Conservation (phyloP, 202 grass and related monocot species). For the Panicum hallii region DNA sequence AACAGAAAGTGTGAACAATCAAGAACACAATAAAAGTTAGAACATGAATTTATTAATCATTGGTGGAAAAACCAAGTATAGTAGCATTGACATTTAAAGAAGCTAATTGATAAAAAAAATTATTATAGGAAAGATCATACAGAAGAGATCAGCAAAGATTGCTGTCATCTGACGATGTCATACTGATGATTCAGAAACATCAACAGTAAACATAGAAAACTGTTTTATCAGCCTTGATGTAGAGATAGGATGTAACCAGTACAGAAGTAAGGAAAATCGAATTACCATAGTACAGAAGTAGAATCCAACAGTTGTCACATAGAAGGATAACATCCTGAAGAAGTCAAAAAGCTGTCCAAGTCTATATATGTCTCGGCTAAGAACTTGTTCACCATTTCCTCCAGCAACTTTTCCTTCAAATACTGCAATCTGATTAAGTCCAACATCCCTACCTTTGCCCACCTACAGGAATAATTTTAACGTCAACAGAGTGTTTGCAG, state of each 20-base stretch:
- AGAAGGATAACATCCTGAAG: slow-evolving; percentile 97
- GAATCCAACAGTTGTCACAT: slow-evolving; percentile 90
- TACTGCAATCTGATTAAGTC: slow-evolving; percentile 94
- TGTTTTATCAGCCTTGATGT: not conserved
- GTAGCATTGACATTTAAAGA: not conserved
- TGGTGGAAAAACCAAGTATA: not conserved
- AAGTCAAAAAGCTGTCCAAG: slow-evolving; percentile 97
- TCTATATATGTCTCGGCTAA: slow-evolving; percentile 96
- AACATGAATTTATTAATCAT: not conserved
- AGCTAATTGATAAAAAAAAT: not conserved
- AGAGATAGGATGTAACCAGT: not conserved
- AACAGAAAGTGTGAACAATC: not conserved
- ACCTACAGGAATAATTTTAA: slow-evolving; percentile 61
- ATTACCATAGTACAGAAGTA: slow-evolving; percentile 96
- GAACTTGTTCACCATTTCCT: slow-evolving; percentile 96
- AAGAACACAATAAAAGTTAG: not conserved
- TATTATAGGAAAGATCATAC: not conserved
- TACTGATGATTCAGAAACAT: slow-evolving; percentile 5
- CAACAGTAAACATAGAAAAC: not conserved
- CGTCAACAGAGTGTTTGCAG: slow-evolving; percentile 24
- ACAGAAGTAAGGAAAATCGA: slow-evolving; percentile 14
- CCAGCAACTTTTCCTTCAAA: slow-evolving; percentile 99
- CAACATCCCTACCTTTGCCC: slow-evolving; percentile 94
- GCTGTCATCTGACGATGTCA: not conserved
- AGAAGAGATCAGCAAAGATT: slow-evolving; percentile 1